Base-by-base conservation (phyloP, 495 filamentous ascomycete genomes). In the Talaromyces wortmannii region DNA sequence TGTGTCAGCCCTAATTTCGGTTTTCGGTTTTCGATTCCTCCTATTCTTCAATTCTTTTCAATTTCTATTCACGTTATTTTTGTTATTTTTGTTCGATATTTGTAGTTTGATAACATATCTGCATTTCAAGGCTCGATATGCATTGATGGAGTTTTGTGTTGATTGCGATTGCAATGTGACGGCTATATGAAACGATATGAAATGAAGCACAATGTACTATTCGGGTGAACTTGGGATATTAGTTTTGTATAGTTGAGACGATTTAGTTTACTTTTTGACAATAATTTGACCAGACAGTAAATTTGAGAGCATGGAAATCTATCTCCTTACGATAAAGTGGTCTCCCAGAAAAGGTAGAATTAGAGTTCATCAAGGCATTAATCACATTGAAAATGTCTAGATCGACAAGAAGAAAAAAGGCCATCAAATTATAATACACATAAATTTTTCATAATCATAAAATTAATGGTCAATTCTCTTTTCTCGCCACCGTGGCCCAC, bases 401-500 rank as follows among this genome's bases (percentile, higher is more conserved):
- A 23, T 23, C 23, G 23, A 23, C 23, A 4, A 4, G 2, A 4
- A 4, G 4, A 23, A 23, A 23, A 23, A 23, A 23, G 23, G 23
- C 23, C 4, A 23, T 23, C 4, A 23, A 23, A 23, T 2, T 23
- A 23, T 23, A 23, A 23, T 23, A 23, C 4, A 23, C 23, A 4
- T n/a, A 23, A 23, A 23, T 1, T 23, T 23, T 23, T 23, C 23
- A 71, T 67, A 57, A 87, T 83, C 88, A 94, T 90, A 48, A 63
- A 23, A 67, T 59, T 13, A 53, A 53, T 46, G 43, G 30, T 46
- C 40, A 45, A 53, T 53, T 6, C 12, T 11, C 29, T 17, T 53
- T 30, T 74, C 62, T 65, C 90, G 77, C 91, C 90, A 94, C 44
- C 68, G 68, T 15, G 80, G 75, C 0, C 84, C 87, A 55, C 72